Conservation (phyloP, 495 filamentous ascomycete genomes). For the Neurospora discreta region DNA sequence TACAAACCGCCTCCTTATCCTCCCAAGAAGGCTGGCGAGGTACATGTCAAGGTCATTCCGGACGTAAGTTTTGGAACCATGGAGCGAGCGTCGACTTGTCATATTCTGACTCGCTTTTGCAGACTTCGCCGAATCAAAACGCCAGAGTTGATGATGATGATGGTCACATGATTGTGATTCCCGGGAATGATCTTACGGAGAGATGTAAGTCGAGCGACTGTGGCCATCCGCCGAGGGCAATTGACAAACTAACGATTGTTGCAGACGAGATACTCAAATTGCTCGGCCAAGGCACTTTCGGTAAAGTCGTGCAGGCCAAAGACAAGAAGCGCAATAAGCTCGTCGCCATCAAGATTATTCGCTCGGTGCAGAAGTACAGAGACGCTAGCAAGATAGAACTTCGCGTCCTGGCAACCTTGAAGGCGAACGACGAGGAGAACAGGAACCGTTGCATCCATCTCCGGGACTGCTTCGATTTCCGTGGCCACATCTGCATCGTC, state of each 20-base stretch:
- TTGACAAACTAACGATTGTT: background rate
- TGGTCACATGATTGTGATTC: constrained; percentile 86
- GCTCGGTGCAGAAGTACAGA: constrained; percentile 94
- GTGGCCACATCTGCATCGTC: constrained; percentile 97
- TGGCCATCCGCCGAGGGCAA: background rate
- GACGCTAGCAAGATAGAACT: constrained; percentile 96
- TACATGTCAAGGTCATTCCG: constrained; percentile 65
- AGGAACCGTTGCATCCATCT: constrained; percentile 96
- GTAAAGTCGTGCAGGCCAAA: constrained; percentile 89
- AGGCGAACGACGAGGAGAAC: constrained; percentile 82
- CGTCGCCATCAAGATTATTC: constrained; percentile 94
- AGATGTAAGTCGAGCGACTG: constrained; percentile 57
- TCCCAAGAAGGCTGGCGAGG: constrained; percentile 83
- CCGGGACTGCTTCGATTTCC: constrained; percentile 93
- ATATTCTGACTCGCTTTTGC: constrained; percentile 2
- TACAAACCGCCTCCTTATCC: constrained; percentile 82
- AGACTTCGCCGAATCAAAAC: constrained; percentile 44
- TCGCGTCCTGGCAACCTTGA: constrained; percentile 79
- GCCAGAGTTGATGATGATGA: constrained; percentile 78
- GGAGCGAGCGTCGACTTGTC: background rate
- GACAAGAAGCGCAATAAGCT: constrained; percentile 63
- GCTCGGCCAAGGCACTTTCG: constrained; percentile 93
- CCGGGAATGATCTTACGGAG: constrained; percentile 71
- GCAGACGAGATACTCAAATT: constrained; percentile 77
- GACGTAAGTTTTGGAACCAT: constrained; percentile 57